phyloP scores from a whole-genome alignment of 129 eudicot species.

The Flaveria brownii region DNA sequence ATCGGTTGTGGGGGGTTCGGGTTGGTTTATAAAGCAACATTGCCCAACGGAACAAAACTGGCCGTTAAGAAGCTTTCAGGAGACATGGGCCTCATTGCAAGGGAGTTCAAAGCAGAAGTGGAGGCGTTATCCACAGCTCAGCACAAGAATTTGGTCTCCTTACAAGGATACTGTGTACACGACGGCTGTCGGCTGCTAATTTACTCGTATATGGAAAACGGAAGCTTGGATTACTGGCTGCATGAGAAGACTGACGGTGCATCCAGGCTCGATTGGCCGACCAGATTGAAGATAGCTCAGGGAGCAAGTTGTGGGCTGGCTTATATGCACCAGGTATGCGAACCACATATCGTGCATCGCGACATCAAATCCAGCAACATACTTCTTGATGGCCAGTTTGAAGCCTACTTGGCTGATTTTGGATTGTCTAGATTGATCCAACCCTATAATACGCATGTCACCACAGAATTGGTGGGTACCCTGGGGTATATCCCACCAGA shows the following conservation, averaged over 20 bases:
- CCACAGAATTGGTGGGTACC: conserved; percentile 10
- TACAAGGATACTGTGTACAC: conserved; percentile 81
- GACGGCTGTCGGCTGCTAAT: conserved; percentile 62
- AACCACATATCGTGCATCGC: conserved; percentile 13
- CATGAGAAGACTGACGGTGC: conserved; percentile 75
- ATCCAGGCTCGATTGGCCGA: conserved; percentile 38
- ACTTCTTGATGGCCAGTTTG: conserved; percentile 12
- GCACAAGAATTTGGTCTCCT: conserved; percentile 69
- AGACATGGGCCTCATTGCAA: conserved; percentile 13
- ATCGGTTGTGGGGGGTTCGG: conserved; percentile 84
- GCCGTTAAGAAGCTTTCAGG: conserved; percentile 16
- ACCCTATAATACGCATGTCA: conserved; percentile 1
- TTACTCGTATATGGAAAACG: conserved; percentile 76
- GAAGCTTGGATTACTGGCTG: conserved; percentile 84
- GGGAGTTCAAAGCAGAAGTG: conserved; percentile 55
- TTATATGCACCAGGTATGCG: conserved; percentile 18
- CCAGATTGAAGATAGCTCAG: conserved; percentile 14
- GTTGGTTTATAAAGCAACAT: conserved; percentile 70
- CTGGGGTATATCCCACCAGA: conserved; percentile 64
- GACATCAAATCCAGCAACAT: conserved; percentile 20
- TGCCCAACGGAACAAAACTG: conserved; percentile 29
- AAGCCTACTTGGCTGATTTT: background rate
- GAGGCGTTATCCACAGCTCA: conserved; percentile 75
- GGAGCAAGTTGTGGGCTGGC: conserved; percentile 20
- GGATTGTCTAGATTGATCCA: conserved; percentile 9